A percentile compares a stretch with the other conserved stretches of the same genome.
Evolutionary conservation across 2,329 filamentous ascomycete genomes (phyloP).

Genomic region (Diaporthe citrichinensis): DNA sequence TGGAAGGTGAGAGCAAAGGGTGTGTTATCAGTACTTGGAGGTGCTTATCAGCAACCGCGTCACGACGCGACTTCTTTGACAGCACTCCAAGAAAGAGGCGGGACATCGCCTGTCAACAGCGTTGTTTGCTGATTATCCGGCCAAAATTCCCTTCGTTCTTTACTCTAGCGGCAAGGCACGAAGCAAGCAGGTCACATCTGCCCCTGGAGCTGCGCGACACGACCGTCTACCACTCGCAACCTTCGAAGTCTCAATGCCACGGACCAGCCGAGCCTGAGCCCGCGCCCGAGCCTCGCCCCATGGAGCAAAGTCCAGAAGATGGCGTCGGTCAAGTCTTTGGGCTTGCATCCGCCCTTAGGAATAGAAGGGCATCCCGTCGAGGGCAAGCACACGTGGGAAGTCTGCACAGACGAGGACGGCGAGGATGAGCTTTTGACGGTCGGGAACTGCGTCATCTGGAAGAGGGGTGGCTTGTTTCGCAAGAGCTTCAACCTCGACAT

Average conservation of each 20-base stretch:
- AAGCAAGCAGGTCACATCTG: background rate
- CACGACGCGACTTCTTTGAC: slow-evolving; percentile 14
- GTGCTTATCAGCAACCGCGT: slow-evolving; percentile 23
- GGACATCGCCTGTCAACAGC: background rate
- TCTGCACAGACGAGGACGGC: slow-evolving; percentile 59
- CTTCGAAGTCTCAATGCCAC: background rate
- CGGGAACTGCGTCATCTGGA: slow-evolving; percentile 86
- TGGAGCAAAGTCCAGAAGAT: slow-evolving; percentile 64
- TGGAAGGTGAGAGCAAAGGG: background rate
- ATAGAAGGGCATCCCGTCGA: slow-evolving; percentile 37
- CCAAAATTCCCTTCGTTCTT: too few species aligned
- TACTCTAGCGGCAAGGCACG: background rate
- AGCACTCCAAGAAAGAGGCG: background rate
- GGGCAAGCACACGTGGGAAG: slow-evolving; percentile 79
- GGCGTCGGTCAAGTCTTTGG: slow-evolving; percentile 92
- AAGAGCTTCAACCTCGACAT: slow-evolving; percentile 89
- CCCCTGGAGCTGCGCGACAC: background rate
- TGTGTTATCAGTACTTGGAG: slow-evolving; percentile 5
- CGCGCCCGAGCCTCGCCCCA: slow-evolving; percentile 36
- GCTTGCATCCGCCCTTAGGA: slow-evolving; percentile 81
- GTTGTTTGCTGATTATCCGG: background rate
- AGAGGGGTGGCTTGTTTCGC: slow-evolving; percentile 85
- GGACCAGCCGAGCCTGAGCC: slow-evolving; percentile 31
- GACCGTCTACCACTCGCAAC: background rate
- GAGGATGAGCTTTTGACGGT: slow-evolving; percentile 89